A percentile compares a stretch with the other conserved stretches of the same genome.
Evolutionary conservation across 2,329 filamentous ascomycete species (phyloP).

Genomic region (Aspergillus proliferans): DNA sequence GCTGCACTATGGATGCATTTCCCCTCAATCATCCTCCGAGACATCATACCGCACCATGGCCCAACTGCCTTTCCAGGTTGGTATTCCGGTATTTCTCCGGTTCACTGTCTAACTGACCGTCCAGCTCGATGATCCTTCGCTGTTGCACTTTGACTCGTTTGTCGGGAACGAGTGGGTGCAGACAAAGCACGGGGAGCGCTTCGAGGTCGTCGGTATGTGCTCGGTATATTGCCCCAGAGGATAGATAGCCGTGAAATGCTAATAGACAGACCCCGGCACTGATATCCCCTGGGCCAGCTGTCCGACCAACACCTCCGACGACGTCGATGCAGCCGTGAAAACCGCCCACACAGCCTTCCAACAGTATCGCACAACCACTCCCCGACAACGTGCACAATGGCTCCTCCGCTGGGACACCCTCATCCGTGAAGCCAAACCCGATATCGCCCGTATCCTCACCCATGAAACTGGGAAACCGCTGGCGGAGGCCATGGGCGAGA

Average conservation of each 20-base stretch:
- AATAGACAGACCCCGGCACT: constrained; percentile 44
- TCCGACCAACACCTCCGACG: constrained; percentile 47
- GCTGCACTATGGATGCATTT: too few relatives aligned
- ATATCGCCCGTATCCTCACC: constrained; percentile 57
- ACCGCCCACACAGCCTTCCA: constrained; percentile 57
- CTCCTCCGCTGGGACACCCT: constrained; percentile 60
- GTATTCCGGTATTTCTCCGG: background rate
- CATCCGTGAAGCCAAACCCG: constrained; percentile 56
- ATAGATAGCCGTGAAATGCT: background rate
- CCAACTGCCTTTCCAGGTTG: background rate
- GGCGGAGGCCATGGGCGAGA: constrained; percentile 48
- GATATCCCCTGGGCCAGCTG: constrained; percentile 47
- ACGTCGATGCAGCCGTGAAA: constrained; percentile 56
- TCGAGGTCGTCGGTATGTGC: constrained; percentile 42
- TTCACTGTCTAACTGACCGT: background rate
- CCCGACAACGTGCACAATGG: constrained; percentile 55
- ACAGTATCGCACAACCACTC: constrained; percentile 54
- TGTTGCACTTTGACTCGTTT: constrained; percentile 47
- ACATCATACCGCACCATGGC: background rate
- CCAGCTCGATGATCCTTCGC: constrained; percentile 42
- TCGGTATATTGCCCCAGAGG: background rate
- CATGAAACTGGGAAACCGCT: constrained; percentile 57
- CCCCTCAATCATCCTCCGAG: too few relatives aligned
- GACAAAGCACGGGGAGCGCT: constrained; percentile 44
- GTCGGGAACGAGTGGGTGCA: constrained; percentile 45